Evolutionary conservation across 352 stramenopile genomes (phyloP), one percentile per base, ranked within the genome.

Genomic region (Phytophthora sp.): DNA sequence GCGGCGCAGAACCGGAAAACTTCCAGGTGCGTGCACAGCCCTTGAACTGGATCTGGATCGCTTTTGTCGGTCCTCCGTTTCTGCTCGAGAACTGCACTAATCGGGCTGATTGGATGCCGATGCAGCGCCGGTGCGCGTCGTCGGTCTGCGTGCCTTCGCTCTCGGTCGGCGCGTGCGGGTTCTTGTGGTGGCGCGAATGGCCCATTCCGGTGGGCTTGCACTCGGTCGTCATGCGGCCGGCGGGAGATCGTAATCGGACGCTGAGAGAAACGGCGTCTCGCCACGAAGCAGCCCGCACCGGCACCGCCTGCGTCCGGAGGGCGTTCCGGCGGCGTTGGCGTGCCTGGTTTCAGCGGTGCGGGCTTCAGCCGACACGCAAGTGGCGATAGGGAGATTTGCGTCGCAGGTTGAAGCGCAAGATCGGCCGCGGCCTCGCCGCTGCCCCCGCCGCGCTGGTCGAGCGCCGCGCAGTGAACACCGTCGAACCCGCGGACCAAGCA

Each of bases 321-420:
- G 30, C 15, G 23, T 20, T 59, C 26, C 18, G 42, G 18, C 12
- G 12, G 10, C 10, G 28, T 7, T 54, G n/a, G n/a, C n/a, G n/a
- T n/a, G n/a, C n/a, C n/a, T 68, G 27, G 44, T 62, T 67, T 63
- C 51, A 57, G 52, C 45, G 21, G 52, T 23, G 26, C 3, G 26
- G 7, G 31, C 30, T 60, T 64, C 52, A 60, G 27, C 3, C 49
- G 54, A 71, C 54, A 71, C 62, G 62, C 62, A 71, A 71, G 62
- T 13, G 45, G 30, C 37, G 63, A 62, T 67, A 18, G 20, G 26
- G 31, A 41, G 63, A 68, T 67, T 64, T 72, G 63, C 26, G 64
- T 69, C 53, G 38, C 58, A 69, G 35, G 38, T 64, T 69, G 64
- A 72, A 72, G 51, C 58, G 64, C 64, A 72, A 72, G 51, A 64